Conservation (phyloP, 2,329 filamentous ascomycete genomes). For the Ascochyta pisi region DNA sequence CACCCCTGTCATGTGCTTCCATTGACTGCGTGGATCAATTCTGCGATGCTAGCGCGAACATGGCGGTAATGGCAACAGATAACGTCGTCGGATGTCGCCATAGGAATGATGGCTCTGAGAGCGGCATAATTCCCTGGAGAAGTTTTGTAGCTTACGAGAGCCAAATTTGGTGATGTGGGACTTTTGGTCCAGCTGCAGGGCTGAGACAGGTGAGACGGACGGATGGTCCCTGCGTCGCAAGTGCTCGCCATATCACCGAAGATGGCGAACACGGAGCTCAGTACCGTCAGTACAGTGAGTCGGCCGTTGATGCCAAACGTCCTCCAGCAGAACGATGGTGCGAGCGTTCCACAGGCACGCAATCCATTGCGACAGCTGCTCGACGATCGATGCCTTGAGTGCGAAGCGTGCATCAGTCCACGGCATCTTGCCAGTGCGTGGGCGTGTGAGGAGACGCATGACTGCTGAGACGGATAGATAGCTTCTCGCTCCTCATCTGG, state of each 20-base stretch:
- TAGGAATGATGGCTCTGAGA: constrained; percentile 17
- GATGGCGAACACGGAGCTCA: constrained; percentile 23
- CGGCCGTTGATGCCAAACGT: constrained; percentile 19
- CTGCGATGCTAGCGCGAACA: constrained; percentile 9
- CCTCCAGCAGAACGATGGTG: constrained; percentile 7
- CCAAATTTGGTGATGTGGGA: constrained; percentile 11
- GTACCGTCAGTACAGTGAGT: constrained; percentile 10
- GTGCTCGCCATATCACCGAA: constrained; percentile 25
- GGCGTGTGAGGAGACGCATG: constrained; percentile 31
- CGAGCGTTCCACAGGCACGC: constrained; percentile 10
- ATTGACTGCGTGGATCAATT: constrained; percentile 14
- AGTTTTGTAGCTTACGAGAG: constrained; percentile 30
- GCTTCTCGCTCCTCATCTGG: constrained; percentile 23
- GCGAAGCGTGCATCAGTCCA: constrained; percentile 13
- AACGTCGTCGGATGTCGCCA: constrained; percentile 30
- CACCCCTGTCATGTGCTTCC: constrained; percentile 19
- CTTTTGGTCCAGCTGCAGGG: constrained; percentile 36
- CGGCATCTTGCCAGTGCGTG: constrained; percentile 12
- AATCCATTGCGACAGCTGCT: constrained; percentile 12
- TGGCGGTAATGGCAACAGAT: constrained; percentile 23
- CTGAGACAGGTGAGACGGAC: constrained; percentile 38
- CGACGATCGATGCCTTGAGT: neutral
- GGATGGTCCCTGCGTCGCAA: constrained; percentile 31
- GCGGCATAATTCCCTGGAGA: constrained; percentile 27
- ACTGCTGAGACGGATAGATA: constrained; percentile 43